Percentiles rank a stretch among this genome's conserved stretches.
Evolutionary conservation across 345 rosid genomes (phyloP).

Genomic region (Populus ilicifolia): DNA sequence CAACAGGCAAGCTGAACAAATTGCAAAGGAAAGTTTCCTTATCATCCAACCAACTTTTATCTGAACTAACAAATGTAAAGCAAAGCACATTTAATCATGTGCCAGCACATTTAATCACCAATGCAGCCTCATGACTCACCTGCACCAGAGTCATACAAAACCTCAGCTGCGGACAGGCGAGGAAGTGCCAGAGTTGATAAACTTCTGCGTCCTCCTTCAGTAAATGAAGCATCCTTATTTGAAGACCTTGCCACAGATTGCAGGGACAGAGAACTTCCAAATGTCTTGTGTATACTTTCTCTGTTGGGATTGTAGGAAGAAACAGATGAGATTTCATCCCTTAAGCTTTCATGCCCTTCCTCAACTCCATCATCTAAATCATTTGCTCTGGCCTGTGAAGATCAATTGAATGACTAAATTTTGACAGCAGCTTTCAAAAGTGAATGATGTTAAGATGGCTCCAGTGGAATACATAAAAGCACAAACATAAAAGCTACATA

Average conservation of each 20-base stretch:
- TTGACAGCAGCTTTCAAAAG: background rate
- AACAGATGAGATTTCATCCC: conserved; percentile 84
- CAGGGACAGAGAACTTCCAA: conserved; percentile 78
- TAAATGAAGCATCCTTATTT: conserved; percentile 45
- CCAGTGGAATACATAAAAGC: background rate
- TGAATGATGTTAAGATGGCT: background rate
- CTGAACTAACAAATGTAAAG: too few relatives aligned
- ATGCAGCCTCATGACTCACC: conserved; percentile 36
- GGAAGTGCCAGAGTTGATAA: conserved; percentile 55
- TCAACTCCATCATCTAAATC: conserved; percentile 62
- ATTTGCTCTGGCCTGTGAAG: conserved; percentile 64
- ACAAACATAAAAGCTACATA: background rate
- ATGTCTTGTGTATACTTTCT: conserved; percentile 56
- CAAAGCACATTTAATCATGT: background rate
- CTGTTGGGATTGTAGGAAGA: conserved; percentile 66
- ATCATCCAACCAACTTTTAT: background rate
- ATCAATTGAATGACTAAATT: conserved; percentile 1
- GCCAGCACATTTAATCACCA: background rate
- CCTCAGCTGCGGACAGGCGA: conserved; percentile 63
- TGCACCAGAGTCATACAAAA: conserved; percentile 49
- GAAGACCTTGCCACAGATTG: conserved; percentile 67
- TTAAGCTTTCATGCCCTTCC: conserved; percentile 88
- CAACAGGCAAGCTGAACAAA: conserved; percentile 1
- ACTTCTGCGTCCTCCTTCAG: conserved; percentile 51
- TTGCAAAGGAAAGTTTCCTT: background rate